Evolutionary conservation across 768 basidiomycete genomes (phyloP).

Genomic region (Calocybe cyanea): DNA sequence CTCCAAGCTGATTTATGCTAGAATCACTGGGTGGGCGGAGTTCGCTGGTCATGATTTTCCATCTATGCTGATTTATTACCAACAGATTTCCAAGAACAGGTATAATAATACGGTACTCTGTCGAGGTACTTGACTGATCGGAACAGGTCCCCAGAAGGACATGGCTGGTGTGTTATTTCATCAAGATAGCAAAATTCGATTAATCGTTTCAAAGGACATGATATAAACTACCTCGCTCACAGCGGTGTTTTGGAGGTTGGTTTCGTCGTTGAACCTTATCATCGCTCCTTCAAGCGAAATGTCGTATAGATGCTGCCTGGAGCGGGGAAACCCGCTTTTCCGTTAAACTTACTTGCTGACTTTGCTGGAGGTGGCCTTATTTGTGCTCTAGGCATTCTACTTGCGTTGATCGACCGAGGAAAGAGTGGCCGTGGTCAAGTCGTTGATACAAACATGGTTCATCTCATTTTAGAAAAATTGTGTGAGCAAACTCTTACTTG

Average conservation of each 20-base stretch:
- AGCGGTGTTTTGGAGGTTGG: constrained; percentile 69
- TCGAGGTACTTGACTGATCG: constrained; percentile 13
- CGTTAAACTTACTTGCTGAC: constrained; percentile 75
- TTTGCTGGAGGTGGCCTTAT: constrained; percentile 80
- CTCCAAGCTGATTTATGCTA: constrained; percentile 64
- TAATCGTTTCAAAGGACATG: constrained; percentile 52
- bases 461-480: constrained; percentile 2
- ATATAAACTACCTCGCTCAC: constrained; percentile 80
- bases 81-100: constrained; percentile 61
- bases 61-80: not conserved
- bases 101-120: constrained; percentile 17
- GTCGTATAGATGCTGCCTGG: constrained; percentile 62
- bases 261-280: not conserved
- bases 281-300: not conserved
- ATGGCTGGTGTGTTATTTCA: constrained; percentile 60
- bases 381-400: constrained; percentile 68
- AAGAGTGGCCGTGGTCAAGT: constrained; percentile 70
- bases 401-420: constrained; percentile 67
- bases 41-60: not conserved
- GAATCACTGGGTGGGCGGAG: constrained; percentile 62
- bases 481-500: not conserved
- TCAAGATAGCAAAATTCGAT: not conserved
- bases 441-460: constrained; percentile 74
- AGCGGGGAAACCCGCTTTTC: constrained; percentile 60
- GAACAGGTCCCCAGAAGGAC: constrained; percentile 59